Evolutionary conservation across 257 asterid species (phyloP).

Genomic region (Salvia splendens): DNA sequence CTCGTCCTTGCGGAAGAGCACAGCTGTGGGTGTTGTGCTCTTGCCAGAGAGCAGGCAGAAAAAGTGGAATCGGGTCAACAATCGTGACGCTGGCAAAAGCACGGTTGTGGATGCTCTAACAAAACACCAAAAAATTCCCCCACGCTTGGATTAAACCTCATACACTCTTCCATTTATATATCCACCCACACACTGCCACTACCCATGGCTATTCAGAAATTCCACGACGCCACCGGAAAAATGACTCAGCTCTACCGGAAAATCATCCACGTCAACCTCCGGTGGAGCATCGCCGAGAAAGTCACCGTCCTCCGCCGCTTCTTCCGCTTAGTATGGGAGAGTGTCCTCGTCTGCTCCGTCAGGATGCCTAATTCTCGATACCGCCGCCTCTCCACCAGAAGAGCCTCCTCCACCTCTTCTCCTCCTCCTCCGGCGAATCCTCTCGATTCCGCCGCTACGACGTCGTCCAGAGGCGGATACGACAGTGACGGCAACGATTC

Average conservation of each 20-base stretch:
- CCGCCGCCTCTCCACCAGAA: constrained; percentile 45
- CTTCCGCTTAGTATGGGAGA: constrained; percentile 59
- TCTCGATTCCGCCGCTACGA: constrained; percentile 18
- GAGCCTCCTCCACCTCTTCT: background rate
- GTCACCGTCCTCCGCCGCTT: constrained; percentile 52
- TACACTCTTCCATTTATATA: background rate
- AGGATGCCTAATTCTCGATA: constrained; percentile 50
- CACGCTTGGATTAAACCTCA: background rate
- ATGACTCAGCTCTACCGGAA: constrained; percentile 62
- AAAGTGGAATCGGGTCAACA: no score
- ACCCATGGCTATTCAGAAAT: constrained; percentile 44
- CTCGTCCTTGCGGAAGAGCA: no score
- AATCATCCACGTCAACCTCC: constrained; percentile 62
- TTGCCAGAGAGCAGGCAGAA: no score
- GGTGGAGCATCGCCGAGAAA: constrained; percentile 61
- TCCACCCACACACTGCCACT: background rate
- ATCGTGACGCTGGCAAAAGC: no score
- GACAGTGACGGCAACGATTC: constrained; percentile 64
- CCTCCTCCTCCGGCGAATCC: constrained; percentile 7
- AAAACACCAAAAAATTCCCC: background rate
- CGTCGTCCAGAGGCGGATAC: constrained; percentile 38
- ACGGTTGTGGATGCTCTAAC: no score
- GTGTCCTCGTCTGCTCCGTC: constrained; percentile 59
- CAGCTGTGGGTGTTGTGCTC: no score
- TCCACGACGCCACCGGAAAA: constrained; percentile 52